phyloP scores from a whole-genome alignment of 179 eudicot species.

The Corrigiola litoralis region DNA sequence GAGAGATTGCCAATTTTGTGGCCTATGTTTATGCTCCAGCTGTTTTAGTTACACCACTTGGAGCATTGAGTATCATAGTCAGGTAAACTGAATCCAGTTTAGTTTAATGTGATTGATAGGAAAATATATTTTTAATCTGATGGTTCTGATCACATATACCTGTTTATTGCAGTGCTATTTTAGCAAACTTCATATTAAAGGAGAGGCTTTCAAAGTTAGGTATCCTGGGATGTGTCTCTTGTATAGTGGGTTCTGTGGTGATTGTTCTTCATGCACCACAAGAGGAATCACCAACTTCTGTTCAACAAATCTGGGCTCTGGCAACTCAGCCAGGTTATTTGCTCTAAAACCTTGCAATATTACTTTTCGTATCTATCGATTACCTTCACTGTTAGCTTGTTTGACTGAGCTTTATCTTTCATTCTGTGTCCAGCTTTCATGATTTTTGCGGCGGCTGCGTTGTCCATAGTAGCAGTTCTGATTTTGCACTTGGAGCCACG shows the following conservation, averaged over 20 bases:
- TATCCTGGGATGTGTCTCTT: conserved; percentile 66
- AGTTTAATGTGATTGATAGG: background rate
- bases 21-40: conserved; percentile 97
- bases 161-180: conserved; percentile 63
- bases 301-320: conserved; percentile 69
- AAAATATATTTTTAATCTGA: too few species aligned
- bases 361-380: background rate
- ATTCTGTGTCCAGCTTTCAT: conserved; percentile 63
- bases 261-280: conserved; percentile 91
- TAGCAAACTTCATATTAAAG: conserved; percentile 78
- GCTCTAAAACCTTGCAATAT: background rate
- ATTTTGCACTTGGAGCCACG: conserved; percentile 72
- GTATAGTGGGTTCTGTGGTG: conserved; percentile 78
- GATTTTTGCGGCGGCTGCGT: conserved; percentile 56
- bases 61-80: conserved; percentile 87
- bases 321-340: conserved; percentile 78
- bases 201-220: conserved; percentile 64
- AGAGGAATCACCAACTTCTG: conserved; percentile 62
- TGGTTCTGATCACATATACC: conserved; percentile 19
- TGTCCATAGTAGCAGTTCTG: conserved; percentile 57
- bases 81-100: conserved; percentile 45
- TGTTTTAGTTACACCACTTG: conserved; percentile 92
- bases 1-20: conserved; percentile 84
- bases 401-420: conserved; percentile 18
- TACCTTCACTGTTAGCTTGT: background rate